phyloP scores from a whole-genome alignment of 208 protist species.

The Tritrichomonas musculus region DNA sequence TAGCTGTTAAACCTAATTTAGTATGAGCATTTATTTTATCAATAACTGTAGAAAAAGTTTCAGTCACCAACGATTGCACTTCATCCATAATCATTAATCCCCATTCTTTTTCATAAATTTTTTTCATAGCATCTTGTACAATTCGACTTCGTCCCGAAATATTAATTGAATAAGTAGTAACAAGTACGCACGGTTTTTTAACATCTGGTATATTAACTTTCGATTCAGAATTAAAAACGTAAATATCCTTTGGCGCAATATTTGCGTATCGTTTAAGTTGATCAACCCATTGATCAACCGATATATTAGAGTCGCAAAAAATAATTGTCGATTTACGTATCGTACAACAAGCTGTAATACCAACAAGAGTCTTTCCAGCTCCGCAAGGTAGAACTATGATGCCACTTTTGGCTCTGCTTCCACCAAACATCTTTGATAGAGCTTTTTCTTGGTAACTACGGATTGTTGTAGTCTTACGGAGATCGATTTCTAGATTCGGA shows the following conservation, averaged over 20 bases:
- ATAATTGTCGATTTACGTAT: constrained; percentile 39
- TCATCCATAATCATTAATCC: constrained; percentile 92
- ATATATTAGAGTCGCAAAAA: constrained; percentile 14
- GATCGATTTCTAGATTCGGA: constrained; percentile 60
- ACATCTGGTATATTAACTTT: neutral
- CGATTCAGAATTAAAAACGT: neutral
- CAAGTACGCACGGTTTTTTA: constrained; percentile 64
- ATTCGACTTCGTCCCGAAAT: constrained; percentile 52
- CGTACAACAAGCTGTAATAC: constrained; percentile 65
- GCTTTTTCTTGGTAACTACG: constrained; percentile 61
- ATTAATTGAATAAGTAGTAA: constrained; percentile 98
- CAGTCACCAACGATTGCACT: constrained; percentile 89
- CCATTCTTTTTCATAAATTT: constrained; percentile 65
- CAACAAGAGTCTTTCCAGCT: constrained; percentile 97
- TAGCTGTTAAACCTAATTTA: constrained; percentile 87
- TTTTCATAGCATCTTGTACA: constrained; percentile 29
- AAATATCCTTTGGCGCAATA: neutral
- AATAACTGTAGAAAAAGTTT: constrained; percentile 74
- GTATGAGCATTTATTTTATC: constrained; percentile 72
- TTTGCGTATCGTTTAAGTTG: constrained; percentile 41
- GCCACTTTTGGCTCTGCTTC: constrained; percentile 64
- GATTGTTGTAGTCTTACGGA: constrained; percentile 60
- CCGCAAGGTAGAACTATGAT: constrained; percentile 98
- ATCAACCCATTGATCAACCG: constrained; percentile 47
- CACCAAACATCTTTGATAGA: constrained; percentile 71